These are phyloP conservation scores for Coemansia sp. DNA, from an alignment of 192 early-diverging fungal species.

Conservation along the genomic window DNA sequence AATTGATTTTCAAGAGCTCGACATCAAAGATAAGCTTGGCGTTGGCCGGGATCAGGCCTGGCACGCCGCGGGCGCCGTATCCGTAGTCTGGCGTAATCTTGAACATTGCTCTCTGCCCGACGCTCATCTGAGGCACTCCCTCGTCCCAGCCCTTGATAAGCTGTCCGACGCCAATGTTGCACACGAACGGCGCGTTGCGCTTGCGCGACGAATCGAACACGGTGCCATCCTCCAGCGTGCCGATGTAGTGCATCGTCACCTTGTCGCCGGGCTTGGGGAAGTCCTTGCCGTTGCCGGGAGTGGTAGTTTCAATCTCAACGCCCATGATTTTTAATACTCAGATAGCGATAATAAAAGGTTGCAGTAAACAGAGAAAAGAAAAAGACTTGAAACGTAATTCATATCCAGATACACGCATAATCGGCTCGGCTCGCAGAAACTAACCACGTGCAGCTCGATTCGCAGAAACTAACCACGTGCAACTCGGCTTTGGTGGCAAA, in stretches of 20 bases:
- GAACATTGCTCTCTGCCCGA: constrained; percentile 85
- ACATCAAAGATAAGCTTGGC: constrained; percentile 84
- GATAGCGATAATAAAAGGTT: background rate
- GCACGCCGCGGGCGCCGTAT: constrained; percentile 77
- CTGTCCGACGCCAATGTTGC: constrained; percentile 87
- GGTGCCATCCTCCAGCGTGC: constrained; percentile 62
- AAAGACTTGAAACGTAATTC: background rate
- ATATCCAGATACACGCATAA: background rate
- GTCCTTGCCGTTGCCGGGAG: constrained; percentile 25
- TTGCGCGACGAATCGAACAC: constrained; percentile 89
- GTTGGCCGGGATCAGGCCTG: constrained; percentile 78
- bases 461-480: background rate
- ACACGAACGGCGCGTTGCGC: constrained; percentile 82
- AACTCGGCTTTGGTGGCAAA: background rate
- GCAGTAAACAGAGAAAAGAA: background rate
- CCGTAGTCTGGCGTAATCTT: constrained; percentile 81
- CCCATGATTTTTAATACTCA: constrained; percentile 19
- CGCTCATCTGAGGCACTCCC: constrained; percentile 92
- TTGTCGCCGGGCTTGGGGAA: constrained; percentile 64
- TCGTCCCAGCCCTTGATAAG: constrained; percentile 89
- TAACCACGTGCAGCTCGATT: background rate
- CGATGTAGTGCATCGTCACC: constrained; percentile 72
- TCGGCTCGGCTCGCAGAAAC: background rate
- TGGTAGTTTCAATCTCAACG: constrained; percentile 30
- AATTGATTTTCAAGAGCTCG: constrained; percentile 58